Evolutionary conservation across 345 rosid genomes (phyloP).

Genomic region (Garcia nutans): DNA sequence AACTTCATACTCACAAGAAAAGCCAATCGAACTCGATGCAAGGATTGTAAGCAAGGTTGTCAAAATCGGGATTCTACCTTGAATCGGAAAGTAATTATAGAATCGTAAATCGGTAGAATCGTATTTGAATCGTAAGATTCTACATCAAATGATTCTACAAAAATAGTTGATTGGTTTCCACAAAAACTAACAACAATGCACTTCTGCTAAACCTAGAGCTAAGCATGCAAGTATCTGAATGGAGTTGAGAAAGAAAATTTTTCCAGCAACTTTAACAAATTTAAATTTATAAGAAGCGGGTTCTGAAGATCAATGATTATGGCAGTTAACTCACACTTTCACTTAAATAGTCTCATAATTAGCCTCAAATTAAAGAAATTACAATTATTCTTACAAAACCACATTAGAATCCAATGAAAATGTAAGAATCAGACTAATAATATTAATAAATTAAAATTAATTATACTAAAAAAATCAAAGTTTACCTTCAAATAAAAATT

Average conservation of each 20-base stretch:
- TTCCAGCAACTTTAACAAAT: not conserved
- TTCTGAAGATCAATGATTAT: not conserved
- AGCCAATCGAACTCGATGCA: no score
- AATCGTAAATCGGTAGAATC: no score
- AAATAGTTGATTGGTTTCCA: no score
- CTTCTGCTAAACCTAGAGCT: not conserved
- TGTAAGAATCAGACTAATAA: not conserved
- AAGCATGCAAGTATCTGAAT: not conserved
- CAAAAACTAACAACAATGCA: not conserved
- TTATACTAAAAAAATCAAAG: not conserved
- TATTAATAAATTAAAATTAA: not conserved
- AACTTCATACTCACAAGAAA: no score
- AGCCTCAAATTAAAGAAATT: not conserved
- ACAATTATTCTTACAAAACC: not conserved
- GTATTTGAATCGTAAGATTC: no score
- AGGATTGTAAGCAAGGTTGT: no score
- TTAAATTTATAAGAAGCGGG: not conserved
- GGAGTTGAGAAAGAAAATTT: not conserved
- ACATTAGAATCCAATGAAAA: not conserved
- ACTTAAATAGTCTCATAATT: not conserved
- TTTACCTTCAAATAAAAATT: not conserved
- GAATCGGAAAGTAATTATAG: no score
- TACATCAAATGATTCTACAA: no score
- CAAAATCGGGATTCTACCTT: no score
- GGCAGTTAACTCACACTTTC: not conserved